Evolutionary conservation across 2,329 filamentous ascomycete species (phyloP).

Genomic region (Ceratocystis destructans): DNA sequence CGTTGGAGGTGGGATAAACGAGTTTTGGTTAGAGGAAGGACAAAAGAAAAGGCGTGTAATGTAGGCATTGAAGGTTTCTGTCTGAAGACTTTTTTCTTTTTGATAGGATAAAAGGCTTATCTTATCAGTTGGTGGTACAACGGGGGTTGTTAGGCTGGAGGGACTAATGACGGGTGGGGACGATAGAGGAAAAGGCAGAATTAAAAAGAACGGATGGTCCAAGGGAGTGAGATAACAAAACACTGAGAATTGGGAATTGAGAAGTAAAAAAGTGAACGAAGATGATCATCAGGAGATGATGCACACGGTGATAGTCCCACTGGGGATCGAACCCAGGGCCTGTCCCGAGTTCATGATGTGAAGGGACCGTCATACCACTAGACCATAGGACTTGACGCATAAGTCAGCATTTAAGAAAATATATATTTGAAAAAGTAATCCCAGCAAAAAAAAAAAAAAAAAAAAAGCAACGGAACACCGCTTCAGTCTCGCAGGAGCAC

Average conservation of each 20-base stretch:
- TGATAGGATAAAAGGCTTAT: conserved; percentile 9
- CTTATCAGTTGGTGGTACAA: conserved; percentile 13
- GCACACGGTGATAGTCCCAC: conserved; percentile 7
- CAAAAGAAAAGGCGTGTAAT: background rate
- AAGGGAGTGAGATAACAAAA: background rate
- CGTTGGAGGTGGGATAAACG: background rate
- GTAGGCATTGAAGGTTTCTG: background rate
- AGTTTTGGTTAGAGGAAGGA: background rate
- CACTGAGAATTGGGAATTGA: background rate
- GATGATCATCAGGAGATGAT: background rate
- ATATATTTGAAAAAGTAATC: background rate
- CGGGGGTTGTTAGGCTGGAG: background rate
- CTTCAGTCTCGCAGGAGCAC: too few species aligned
- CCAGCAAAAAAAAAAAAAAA: too few species aligned
- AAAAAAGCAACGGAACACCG: too few species aligned
- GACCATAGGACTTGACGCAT: conserved; percentile 19
- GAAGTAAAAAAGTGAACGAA: background rate
- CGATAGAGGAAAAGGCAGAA: background rate
- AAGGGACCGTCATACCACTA: conserved; percentile 22
- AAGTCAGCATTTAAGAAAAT: background rate
- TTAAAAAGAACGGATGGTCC: background rate
- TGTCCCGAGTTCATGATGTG: conserved; percentile 19
- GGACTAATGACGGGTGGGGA: background rate
- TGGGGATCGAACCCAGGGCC: conserved; percentile 22
- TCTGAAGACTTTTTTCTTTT: conserved; percentile 13